phyloP scores from a whole-genome alignment of 345 rosid species.

The Pistacia atlantica region DNA sequence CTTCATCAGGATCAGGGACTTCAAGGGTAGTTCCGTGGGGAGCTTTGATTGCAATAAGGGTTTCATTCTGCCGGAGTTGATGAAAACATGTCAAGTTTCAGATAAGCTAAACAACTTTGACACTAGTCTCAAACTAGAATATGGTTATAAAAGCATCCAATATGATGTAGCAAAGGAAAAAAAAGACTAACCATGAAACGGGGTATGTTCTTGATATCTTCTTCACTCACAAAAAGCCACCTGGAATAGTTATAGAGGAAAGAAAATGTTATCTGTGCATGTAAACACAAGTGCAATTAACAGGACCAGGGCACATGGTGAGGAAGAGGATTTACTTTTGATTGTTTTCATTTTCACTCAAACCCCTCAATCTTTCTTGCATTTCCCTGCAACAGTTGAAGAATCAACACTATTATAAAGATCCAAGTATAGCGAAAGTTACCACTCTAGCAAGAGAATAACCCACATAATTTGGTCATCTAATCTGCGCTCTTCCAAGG shows the following conservation, averaged over 20 bases:
- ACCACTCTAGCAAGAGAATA: constrained; percentile 27
- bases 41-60: constrained; percentile 95
- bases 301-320: constrained; percentile 2
- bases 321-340: constrained; percentile 54
- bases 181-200: constrained; percentile 64
- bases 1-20: constrained; percentile 96
- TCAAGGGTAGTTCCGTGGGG: constrained; percentile 98
- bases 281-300: constrained; percentile 13
- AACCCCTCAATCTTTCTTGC: constrained; percentile 70
- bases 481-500: constrained; percentile 64
- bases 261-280: constrained; percentile 10
- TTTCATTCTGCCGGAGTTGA: constrained; percentile 69
- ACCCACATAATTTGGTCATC: constrained; percentile 85
- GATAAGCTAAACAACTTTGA: constrained; percentile 16
- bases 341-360: constrained; percentile 82
- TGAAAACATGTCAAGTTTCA: constrained; percentile 22
- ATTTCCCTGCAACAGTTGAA: constrained; percentile 61
- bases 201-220: constrained; percentile 79
- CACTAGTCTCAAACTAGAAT: constrained; percentile 12
- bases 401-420: constrained; percentile 36
- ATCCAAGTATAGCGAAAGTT: constrained; percentile 22
- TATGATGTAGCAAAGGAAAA: constrained; percentile 5
- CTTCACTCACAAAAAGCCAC: constrained; percentile 93
- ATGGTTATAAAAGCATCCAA: background rate
- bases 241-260: constrained; percentile 46